Evolutionary conservation across 306 rosid genomes (phyloP).

Genomic region (Macrotyloma uniflorum): DNA sequence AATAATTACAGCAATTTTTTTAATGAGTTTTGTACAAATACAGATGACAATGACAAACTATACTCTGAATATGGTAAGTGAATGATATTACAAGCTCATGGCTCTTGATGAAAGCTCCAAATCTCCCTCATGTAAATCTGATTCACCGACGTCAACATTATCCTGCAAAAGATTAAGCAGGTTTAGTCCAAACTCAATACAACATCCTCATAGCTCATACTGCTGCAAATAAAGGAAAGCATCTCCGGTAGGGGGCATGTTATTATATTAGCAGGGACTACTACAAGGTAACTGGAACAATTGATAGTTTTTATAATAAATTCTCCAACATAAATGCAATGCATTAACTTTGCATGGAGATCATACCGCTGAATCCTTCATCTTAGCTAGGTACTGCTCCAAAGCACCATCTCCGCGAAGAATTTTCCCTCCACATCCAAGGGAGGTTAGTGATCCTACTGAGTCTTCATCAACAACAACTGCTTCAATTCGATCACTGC

Average conservation of each 20-base stretch:
- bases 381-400: slow-evolving; percentile 61
- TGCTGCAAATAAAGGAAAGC: not conserved
- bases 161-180: slow-evolving; percentile 47
- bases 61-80: slow-evolving; percentile 39
- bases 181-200: not conserved
- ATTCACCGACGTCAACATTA: slow-evolving; percentile 50
- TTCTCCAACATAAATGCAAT: slow-evolving; percentile 1
- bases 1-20: slow-evolving; percentile 54
- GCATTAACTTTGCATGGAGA: not conserved
- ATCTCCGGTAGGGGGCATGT: not conserved
- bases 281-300: not conserved
- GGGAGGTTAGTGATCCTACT: slow-evolving; percentile 56
- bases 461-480: slow-evolving; percentile 87
- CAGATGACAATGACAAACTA: slow-evolving; percentile 42
- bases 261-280: not conserved
- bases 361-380: slow-evolving; percentile 63
- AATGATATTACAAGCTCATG: slow-evolving; percentile 75
- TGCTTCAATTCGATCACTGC: slow-evolving; percentile 77
- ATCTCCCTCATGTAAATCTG: slow-evolving; percentile 73
- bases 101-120: slow-evolving; percentile 82
- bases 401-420: slow-evolving; percentile 77
- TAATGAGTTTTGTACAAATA: slow-evolving; percentile 60
- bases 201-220: not conserved
- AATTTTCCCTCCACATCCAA: slow-evolving; percentile 85
- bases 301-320: not conserved